These are phyloP conservation scores for Sarcomyxa edulis DNA, from an alignment of 768 basidiomycete species.

Conservation along the genomic window DNA sequence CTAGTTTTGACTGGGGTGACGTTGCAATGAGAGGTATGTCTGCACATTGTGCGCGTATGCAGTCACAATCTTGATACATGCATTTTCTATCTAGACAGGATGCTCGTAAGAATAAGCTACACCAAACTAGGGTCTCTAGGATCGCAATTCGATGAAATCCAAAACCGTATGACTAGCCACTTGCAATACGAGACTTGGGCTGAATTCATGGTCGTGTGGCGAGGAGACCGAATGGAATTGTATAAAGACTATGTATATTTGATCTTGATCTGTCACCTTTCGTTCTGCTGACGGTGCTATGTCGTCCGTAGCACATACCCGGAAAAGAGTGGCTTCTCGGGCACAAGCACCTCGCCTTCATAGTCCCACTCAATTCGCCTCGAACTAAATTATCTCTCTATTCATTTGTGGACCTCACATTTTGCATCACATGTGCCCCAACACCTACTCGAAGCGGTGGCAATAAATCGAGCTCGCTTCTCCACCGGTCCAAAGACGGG, in stretches of 20 bases:
- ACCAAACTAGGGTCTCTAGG: slow-evolving; percentile 48
- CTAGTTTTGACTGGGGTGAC: slow-evolving; percentile 37
- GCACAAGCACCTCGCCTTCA: slow-evolving; percentile 73
- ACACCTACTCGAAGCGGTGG: slow-evolving; percentile 33
- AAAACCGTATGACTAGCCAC: slow-evolving; percentile 59
- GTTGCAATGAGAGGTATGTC: slow-evolving; percentile 70
- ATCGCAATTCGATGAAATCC: slow-evolving; percentile 56
- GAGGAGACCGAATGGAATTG: slow-evolving; percentile 70
- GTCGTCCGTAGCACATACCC: slow-evolving; percentile 43
- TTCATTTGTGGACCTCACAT: slow-evolving; percentile 81
- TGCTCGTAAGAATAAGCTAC: slow-evolving; percentile 77
- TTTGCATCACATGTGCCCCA: slow-evolving; percentile 68
- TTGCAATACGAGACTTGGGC: slow-evolving; percentile 63
- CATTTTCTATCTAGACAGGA: slow-evolving; percentile 58
- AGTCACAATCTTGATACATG: slow-evolving; percentile 6
- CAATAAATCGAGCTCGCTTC: slow-evolving; percentile 39
- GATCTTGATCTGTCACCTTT: neutral
- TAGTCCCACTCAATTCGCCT: slow-evolving; percentile 64
- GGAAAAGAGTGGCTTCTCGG: slow-evolving; percentile 63
- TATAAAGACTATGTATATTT: slow-evolving; percentile 76
- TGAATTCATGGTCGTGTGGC: slow-evolving; percentile 87
- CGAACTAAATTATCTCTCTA: slow-evolving; percentile 77
- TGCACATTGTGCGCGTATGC: slow-evolving; percentile 1
- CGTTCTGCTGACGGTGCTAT: neutral
- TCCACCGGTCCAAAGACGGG: slow-evolving; percentile 52